These are phyloP conservation scores for Mrakiaceae sp. DNA, from an alignment of 1,284 basidiomycete species.

Conservation along the genomic window DNA sequence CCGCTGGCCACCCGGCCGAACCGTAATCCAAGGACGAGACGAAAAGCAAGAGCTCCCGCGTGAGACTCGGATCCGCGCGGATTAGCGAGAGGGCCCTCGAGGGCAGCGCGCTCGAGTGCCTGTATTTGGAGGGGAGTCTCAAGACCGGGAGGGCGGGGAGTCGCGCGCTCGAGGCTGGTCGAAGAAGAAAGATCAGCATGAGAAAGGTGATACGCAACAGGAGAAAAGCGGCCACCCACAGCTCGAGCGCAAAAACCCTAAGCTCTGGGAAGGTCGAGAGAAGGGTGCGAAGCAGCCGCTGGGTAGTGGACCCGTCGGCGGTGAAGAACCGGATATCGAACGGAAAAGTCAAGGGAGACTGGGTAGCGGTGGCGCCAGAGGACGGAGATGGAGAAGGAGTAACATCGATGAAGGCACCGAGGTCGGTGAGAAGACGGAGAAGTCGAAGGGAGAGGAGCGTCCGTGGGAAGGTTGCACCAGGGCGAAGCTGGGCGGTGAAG, in stretches of 20 bases:
- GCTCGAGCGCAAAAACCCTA: not conserved
- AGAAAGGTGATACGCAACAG: too few species aligned
- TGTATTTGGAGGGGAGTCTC: not conserved
- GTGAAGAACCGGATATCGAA: too few species aligned
- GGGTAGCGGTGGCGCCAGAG: not conserved
- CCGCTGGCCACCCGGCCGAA: not conserved
- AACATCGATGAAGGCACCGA: too few species aligned
- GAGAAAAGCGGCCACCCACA: not conserved
- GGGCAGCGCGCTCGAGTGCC: not conserved
- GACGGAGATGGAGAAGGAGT: not conserved
- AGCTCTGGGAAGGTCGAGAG: constrained; percentile 2
- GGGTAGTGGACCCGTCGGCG: too few species aligned
- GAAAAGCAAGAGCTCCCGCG: constrained; percentile 5
- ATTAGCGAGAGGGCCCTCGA: not conserved
- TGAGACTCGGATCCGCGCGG: constrained; percentile 4
- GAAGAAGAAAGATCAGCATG: not conserved
- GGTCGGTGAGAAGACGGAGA: not conserved
- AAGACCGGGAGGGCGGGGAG: not conserved
- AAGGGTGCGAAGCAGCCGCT: not conserved
- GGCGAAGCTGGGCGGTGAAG: constrained; percentile 4
- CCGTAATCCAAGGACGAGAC: not conserved
- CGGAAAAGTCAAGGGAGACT: not conserved
- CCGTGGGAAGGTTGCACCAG: not conserved
- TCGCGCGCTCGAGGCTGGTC: not conserved
- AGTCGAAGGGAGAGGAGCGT: constrained; percentile 9